Conservation (phyloP, 306 rosid genomes). For the Acacia confusa region DNA sequence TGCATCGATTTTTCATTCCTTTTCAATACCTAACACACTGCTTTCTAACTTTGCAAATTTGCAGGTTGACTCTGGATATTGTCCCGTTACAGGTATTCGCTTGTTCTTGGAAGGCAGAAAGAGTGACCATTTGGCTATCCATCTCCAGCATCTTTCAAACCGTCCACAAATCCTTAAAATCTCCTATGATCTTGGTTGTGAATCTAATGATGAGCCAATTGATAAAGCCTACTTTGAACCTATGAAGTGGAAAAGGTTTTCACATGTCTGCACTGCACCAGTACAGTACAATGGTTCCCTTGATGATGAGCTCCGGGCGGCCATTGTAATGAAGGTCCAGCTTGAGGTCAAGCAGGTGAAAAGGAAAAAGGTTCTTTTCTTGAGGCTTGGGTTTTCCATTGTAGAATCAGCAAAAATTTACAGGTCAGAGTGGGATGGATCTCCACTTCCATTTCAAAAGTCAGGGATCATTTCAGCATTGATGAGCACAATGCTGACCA, state of each 20-base stretch:
- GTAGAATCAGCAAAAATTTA: constrained; percentile 53
- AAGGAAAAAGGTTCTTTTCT: constrained; percentile 58
- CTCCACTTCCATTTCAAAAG: constrained; percentile 38
- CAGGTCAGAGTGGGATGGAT: constrained; percentile 64
- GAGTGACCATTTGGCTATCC: constrained; percentile 58
- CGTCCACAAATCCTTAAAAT: constrained; percentile 52
- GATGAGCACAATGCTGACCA: constrained; percentile 63
- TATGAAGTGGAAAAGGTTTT: constrained; percentile 61
- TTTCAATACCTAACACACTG: neutral
- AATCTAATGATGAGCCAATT: constrained; percentile 36
- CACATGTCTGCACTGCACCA: constrained; percentile 67
- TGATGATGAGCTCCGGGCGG: constrained; percentile 40
- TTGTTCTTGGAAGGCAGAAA: constrained; percentile 66
- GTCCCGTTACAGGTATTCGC: constrained; percentile 70
- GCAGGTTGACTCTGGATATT: constrained; percentile 57
- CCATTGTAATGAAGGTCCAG: constrained; percentile 66
- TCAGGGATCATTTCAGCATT: constrained; percentile 62
- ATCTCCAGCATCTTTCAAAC: constrained; percentile 70
- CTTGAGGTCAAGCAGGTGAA: constrained; percentile 51
- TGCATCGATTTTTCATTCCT: neutral
- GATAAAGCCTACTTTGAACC: constrained; percentile 56
- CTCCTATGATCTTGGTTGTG: constrained; percentile 32
- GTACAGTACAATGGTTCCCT: constrained; percentile 41
- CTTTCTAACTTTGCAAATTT: constrained; percentile 27
- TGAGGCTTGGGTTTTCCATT: constrained; percentile 57